Evolutionary conservation across 805 yeast genomes (phyloP).

Genomic region (Metschnikowia kunwiensis): DNA sequence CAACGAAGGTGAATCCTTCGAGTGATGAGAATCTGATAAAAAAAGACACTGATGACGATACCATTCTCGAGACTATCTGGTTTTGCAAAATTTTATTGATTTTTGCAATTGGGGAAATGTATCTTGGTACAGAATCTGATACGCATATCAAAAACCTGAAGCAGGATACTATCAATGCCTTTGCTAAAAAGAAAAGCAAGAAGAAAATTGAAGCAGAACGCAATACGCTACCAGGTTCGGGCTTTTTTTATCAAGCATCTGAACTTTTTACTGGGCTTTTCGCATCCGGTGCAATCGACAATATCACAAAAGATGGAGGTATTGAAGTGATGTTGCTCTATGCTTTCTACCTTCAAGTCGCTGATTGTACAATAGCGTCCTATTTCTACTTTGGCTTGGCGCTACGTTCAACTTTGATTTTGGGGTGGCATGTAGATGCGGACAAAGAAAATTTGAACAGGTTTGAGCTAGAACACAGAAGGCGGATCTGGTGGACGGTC

Average conservation of each 20-base stretch:
- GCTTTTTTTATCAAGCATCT: constrained; percentile 76
- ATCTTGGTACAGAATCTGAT: constrained; percentile 69
- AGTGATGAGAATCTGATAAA: constrained; percentile 40
- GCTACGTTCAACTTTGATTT: constrained; percentile 62
- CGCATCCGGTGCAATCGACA: constrained; percentile 77
- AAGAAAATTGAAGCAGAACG: constrained; percentile 18
- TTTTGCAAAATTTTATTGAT: constrained; percentile 70
- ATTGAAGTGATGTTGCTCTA: constrained; percentile 70
- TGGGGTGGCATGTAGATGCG: constrained; percentile 82
- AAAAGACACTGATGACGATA: constrained; percentile 47
- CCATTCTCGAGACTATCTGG: constrained; percentile 74
- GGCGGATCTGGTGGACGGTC: constrained; percentile 49
- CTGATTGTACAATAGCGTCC: constrained; percentile 79
- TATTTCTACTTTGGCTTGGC: constrained; percentile 80
- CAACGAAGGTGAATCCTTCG: constrained; percentile 24
- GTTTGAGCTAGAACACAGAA: constrained; percentile 52
- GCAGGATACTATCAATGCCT: constrained; percentile 14
- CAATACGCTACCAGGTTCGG: constrained; percentile 69
- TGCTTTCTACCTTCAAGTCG: constrained; percentile 79
- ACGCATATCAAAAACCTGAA: constrained; percentile 48
- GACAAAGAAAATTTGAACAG: constrained; percentile 57
- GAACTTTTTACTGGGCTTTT: constrained; percentile 72
- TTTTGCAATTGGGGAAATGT: constrained; percentile 81
- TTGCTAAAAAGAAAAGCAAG: constrained; percentile 19
- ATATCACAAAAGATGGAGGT: constrained; percentile 75